Conservation (phyloP, 306 rosid species). For the Echinosophora koreensis region DNA sequence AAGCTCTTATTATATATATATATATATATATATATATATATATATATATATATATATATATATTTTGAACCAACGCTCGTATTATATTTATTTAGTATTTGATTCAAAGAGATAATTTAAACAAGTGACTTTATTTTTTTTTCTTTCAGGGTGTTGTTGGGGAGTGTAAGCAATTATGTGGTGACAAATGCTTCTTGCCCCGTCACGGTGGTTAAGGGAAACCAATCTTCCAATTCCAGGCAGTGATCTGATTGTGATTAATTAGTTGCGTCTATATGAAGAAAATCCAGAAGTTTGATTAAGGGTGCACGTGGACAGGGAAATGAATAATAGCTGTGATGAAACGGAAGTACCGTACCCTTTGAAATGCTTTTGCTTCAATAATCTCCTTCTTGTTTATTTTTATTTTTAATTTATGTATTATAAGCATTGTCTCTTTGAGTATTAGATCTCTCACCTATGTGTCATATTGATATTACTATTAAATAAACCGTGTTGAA, state of each 20-base stretch:
- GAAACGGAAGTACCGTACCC: neutral
- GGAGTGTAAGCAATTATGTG: constrained; percentile 78
- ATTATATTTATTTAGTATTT: neutral
- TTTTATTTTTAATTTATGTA: neutral
- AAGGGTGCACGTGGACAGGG: constrained; percentile 22
- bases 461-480: neutral
- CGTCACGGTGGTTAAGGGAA: constrained; percentile 73
- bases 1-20: no score
- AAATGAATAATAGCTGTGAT: neutral
- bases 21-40: no score
- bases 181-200: constrained; percentile 79
- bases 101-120: constrained; percentile 10
- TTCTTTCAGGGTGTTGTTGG: constrained; percentile 67
- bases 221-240: constrained; percentile 43
- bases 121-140: neutral
- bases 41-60: no score
- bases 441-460: neutral
- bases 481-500: constrained; percentile 15
- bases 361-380: neutral
- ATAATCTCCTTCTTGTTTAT: neutral
- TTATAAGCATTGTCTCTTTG: neutral
- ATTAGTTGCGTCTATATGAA: constrained; percentile 7
- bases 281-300: constrained; percentile 22
- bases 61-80: no score
- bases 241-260: constrained; percentile 26